Base-by-base conservation (phyloP, 2,329 filamentous ascomycete species). In the Colletotrichum cereale region DNA sequence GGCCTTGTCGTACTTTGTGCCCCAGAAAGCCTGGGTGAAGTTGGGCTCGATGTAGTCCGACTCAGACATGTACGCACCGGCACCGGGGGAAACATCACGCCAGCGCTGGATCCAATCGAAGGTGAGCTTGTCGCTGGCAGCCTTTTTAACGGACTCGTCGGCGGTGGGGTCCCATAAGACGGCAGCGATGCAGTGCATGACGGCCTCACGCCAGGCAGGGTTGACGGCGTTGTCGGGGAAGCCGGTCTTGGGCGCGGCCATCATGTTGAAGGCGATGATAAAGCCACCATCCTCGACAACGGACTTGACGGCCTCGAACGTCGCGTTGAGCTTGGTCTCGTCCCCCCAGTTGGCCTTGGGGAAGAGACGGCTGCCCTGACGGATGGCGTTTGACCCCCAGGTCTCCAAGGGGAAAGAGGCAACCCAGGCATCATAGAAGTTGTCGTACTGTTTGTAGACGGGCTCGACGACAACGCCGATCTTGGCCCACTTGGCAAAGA, bases 141-240 rank as follows among this genome's bases (percentile, higher is more conserved):
- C 74, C 0, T 74, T 73, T 50, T 78, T 74, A 0, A 80, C 78
- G 0, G 80, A 79, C 6, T 75, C 55, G 61, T 84, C 80, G 5
- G 83, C 77, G 0, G 82, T 79, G 0, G 73, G 52, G 29, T 82
- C 83, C 0, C 42, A 11, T 0, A 76, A 56, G 0, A 75, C 76
- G 7, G 75, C 77, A 5, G 78, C 81, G 82, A 52, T 60, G 50
- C 79, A 62, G 36, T 73, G 83, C 73, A 83, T 75, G 0, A 79
- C 76, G 2, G 83, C 80, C 7, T 80, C 78, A 52, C 86, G 80
- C 86, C 86, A 88, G 1, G 85, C 86, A 5, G 86, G 84, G 74
- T 85, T 85, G 48, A 86, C 80, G 7, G 84, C 81, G 18, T 82
- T 85, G 60, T 81, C 80, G 1, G 81, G 79, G 61, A 65, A 71